Conservation (phyloP, 495 filamentous ascomycete genomes). For the Diplogelasinospora grovesii region DNA sequence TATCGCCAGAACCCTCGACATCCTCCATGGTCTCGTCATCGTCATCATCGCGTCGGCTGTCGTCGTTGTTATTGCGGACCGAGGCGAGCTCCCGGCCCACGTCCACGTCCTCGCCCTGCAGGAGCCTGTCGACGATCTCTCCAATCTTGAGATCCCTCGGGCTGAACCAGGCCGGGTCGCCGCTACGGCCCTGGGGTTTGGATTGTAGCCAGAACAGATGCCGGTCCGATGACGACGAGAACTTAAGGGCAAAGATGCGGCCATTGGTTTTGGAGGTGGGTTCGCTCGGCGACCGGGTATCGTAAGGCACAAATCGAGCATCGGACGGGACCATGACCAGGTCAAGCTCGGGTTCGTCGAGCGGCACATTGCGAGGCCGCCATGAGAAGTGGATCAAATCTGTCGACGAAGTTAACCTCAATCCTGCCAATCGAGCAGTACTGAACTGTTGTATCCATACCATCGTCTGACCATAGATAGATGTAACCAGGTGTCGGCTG, state of each 20-base stretch:
- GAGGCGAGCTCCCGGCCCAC: constrained; percentile 68
- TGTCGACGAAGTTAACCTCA: constrained; percentile 26
- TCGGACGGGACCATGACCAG: constrained; percentile 88
- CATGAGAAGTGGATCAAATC: constrained; percentile 96
- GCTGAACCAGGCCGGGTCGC: constrained; percentile 73
- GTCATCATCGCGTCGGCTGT: constrained; percentile 51
- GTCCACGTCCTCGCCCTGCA: constrained; percentile 88
- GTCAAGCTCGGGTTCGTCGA: constrained; percentile 68
- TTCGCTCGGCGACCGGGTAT: constrained; percentile 40
- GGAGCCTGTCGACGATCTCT: constrained; percentile 70
- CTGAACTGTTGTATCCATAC: no score
- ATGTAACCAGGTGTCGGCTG: constrained; percentile 73
- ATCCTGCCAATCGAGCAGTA: no score
- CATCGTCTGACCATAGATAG: constrained; percentile 92
- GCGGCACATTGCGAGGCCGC: constrained; percentile 52
- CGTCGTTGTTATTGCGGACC: constrained; percentile 54
- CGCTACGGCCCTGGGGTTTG: constrained; percentile 65
- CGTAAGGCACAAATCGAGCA: constrained; percentile 75
- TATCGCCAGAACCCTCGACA: constrained; percentile 59
- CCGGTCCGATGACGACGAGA: constrained; percentile 83
- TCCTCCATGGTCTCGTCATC: constrained; percentile 83
- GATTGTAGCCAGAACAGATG: constrained; percentile 96
- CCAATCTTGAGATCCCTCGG: constrained; percentile 74
- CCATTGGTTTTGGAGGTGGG: constrained; percentile 67
- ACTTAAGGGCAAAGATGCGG: constrained; percentile 89